phyloP scores from a whole-genome alignment of 2,329 filamentous ascomycete species.

The Onygenales sp. region DNA sequence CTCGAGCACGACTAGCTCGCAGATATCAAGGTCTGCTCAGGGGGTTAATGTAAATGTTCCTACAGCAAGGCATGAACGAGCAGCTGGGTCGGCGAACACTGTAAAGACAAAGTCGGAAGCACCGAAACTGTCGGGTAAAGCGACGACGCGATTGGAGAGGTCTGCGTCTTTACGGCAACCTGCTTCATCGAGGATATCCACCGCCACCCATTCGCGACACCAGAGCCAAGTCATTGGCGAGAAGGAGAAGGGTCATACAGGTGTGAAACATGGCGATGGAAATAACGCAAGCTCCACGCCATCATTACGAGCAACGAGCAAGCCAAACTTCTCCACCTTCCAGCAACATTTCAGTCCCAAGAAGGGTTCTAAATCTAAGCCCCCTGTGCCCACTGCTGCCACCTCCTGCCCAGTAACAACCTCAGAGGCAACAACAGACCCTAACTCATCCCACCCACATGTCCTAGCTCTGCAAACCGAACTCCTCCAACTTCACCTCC shows the following conservation, averaged over 20 bases:
- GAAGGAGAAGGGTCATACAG: slow-evolving; percentile 3
- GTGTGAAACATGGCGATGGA: slow-evolving; percentile 1
- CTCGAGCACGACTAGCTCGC: neutral
- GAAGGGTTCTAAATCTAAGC: slow-evolving; percentile 21
- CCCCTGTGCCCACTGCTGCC: slow-evolving; percentile 12
- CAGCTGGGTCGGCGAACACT: neutral
- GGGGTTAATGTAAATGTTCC: neutral
- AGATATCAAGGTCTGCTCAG: neutral
- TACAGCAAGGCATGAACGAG: slow-evolving; percentile 2
- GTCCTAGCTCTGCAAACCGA: slow-evolving; percentile 31
- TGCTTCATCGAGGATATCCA: slow-evolving; percentile 12
- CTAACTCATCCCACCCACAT: slow-evolving; percentile 22
- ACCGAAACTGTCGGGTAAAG: slow-evolving; percentile 10
- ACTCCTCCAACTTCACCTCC: slow-evolving; percentile 33
- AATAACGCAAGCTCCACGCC: slow-evolving; percentile 1
- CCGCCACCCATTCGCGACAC: slow-evolving; percentile 24
- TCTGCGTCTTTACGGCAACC: slow-evolving; percentile 30
- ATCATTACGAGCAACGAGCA: slow-evolving; percentile 13
- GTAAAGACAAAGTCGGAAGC: slow-evolving; percentile 13
- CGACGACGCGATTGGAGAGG: slow-evolving; percentile 20
- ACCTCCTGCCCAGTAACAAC: slow-evolving; percentile 3
- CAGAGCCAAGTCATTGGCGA: slow-evolving; percentile 24
- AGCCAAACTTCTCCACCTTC: slow-evolving; percentile 25
- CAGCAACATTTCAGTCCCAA: slow-evolving; percentile 32
- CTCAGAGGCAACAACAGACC: neutral